Evolutionary conservation across 2,329 filamentous ascomycete genomes (phyloP).

Genomic region (Gnomoniopsis sp.): DNA sequence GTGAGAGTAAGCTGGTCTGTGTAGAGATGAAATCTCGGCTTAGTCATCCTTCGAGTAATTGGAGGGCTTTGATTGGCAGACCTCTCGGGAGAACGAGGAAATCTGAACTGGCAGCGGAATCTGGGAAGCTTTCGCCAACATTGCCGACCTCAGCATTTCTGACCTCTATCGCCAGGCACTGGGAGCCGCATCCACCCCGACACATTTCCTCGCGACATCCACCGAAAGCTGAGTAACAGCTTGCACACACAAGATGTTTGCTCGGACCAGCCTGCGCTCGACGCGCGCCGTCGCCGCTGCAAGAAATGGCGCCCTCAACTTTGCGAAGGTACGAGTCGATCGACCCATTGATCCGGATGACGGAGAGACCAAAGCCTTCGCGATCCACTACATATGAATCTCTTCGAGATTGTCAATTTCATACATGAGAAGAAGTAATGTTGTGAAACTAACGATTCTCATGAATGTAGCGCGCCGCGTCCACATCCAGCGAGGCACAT

Average conservation of each 20-base stretch:
- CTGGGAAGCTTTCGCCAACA: slow-evolving; percentile 8
- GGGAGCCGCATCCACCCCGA: slow-evolving; percentile 36
- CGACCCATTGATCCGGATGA: not conserved
- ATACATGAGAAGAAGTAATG: not conserved
- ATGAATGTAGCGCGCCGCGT: slow-evolving; percentile 56
- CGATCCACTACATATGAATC: not conserved
- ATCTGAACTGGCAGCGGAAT: slow-evolving; percentile 6
- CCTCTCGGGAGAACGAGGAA: not conserved
- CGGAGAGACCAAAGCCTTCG: not conserved
- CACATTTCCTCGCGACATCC: slow-evolving; percentile 28
- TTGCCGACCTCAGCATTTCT: slow-evolving; percentile 18
- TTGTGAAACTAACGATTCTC: slow-evolving; percentile 6
- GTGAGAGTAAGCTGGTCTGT: too few species aligned
- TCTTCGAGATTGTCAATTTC: not conserved
- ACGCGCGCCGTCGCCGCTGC: slow-evolving; percentile 80
- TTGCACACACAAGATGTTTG: slow-evolving; percentile 75
- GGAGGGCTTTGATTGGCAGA: slow-evolving; percentile 14
- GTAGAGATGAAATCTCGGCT: not conserved
- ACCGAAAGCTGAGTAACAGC: slow-evolving; percentile 37
- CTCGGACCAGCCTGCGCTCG: slow-evolving; percentile 85
- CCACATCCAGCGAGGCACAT: slow-evolving; percentile 70
- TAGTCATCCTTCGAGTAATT: slow-evolving; percentile 10
- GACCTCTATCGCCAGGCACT: slow-evolving; percentile 29
- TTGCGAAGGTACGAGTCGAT: slow-evolving; percentile 62
- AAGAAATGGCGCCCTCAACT: slow-evolving; percentile 67